Conservation (phyloP, 805 yeast species). For the Zygoascus flipseniorum region DNA sequence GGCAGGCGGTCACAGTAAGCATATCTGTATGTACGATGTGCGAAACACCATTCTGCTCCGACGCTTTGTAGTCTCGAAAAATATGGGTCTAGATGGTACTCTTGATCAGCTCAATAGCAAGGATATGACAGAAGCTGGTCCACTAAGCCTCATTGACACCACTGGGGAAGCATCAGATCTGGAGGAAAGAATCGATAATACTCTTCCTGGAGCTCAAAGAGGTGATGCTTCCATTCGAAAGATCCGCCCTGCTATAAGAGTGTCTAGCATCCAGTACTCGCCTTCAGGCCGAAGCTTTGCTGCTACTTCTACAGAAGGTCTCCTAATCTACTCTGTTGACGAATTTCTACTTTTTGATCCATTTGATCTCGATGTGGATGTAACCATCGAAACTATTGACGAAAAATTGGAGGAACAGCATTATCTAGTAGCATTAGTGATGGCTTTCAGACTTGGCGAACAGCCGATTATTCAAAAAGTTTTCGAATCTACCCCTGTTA, state of each 20-base stretch:
- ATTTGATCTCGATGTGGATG: slow-evolving; percentile 84
- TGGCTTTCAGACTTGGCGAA: slow-evolving; percentile 93
- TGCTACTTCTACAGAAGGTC: slow-evolving; percentile 92
- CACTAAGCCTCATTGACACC: slow-evolving; percentile 70
- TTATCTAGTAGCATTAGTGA: slow-evolving; percentile 70
- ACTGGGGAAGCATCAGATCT: slow-evolving; percentile 80
- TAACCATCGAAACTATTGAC: slow-evolving; percentile 71
- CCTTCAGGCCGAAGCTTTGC: slow-evolving; percentile 90
- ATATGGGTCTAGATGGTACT: slow-evolving; percentile 90
- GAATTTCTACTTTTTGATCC: slow-evolving; percentile 78
- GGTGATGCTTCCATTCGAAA: slow-evolving; percentile 74
- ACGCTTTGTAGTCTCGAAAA: slow-evolving; percentile 75
- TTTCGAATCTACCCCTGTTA: slow-evolving; percentile 63
- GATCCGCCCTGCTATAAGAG: slow-evolving; percentile 74
- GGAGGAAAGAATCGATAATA: slow-evolving; percentile 67
- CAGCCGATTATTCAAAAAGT: slow-evolving; percentile 59
- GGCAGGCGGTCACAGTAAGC: slow-evolving; percentile 91
- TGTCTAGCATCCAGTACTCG: slow-evolving; percentile 68
- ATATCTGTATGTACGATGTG: slow-evolving; percentile 85
- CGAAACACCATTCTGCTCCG: slow-evolving; percentile 78
- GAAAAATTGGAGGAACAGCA: slow-evolving; percentile 52
- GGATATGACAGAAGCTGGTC: slow-evolving; percentile 82
- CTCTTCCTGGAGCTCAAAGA: slow-evolving; percentile 80
- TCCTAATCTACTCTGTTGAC: slow-evolving; percentile 74
- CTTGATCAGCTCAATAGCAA: slow-evolving; percentile 67